Evolutionary conservation across 495 filamentous ascomycete species (phyloP), one percentile per base, ranked within the genome.

Genomic region (Monascus purpureus): DNA sequence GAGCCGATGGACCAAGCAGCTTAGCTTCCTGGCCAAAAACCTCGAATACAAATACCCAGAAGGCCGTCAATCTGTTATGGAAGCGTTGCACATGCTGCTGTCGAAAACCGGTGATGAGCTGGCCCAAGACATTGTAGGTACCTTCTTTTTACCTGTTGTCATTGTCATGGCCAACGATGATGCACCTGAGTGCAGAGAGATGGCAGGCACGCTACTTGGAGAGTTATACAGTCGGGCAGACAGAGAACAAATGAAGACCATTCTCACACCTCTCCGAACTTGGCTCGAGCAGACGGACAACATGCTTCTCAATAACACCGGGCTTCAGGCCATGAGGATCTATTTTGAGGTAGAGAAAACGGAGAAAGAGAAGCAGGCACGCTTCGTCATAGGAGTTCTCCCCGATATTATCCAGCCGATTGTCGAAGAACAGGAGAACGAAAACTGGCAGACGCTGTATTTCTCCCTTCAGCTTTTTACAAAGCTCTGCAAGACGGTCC

Each of bases 91-190:
- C 47, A 63, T 87, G 29, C 57, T 97, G 11, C 55, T 94, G 12
- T 75, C 74, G 17, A 96, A 93, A 52, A 73, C 83, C 6, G 74
- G 77, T 5, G 72, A 82, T 13, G 77, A 85, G 18, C 65, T 88
- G 23, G 68, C 82, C 4, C 83, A 93, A 46, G 80, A 93, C 33
- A 71, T 93, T 19, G 59, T 85, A 3, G 72, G 67, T 16, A 80
- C 73, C 8, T 83, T 87, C 52, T 95, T 95, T 57, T 62, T 88
- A 12, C 85, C 87, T 1, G 52, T 97, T 12, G 72, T 94, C 13
- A 75, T 93, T 51, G 73, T 80, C 12, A 69, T 94, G 45, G 70
- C 77, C 28, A 93, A 93, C 38, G 90, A 97, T 39, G 82, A 93
- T 18, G 80, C 82, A 20, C 62, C 73, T 8, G 80, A 84, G 36